Evolutionary conservation across 2,329 filamentous ascomycete genomes (phyloP), one percentile per base, ranked within the genome.

Genomic region (Lachnum nothofagi): DNA sequence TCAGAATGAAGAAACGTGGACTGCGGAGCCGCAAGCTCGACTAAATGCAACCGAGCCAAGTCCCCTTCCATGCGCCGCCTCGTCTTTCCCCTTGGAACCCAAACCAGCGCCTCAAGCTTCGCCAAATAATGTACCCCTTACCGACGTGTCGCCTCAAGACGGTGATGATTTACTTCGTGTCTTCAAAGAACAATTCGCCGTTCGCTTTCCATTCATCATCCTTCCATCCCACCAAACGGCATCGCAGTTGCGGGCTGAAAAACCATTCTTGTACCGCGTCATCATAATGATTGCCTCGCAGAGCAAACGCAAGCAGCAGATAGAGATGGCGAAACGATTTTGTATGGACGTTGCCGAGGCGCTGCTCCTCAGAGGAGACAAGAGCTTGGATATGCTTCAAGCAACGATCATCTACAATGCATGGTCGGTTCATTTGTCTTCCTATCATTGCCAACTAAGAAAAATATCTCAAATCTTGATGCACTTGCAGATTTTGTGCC

Each of bases 311-410:
- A 19, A 4, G 25, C 45, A 38, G 8, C 57, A 60, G 25, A 29
- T 55, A 9, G 48, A 49, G 14, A 50, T 53, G 34, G 48, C 50
- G 8, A 55, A 54, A 29, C 49, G 54, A 12, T 31, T 58, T 16
- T 31, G 51, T 3, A 41, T 50, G n/a, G 54, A 57, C 16, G 40
- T 60, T 14, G 42, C 53, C 16, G 40, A 43, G n/a, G 50, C 54
- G 16, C 48, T 57, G 44, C 35, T 60, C 7, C 5, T 58, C 1
- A 34, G 51, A 17, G 55, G 54, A 7, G 55, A 60, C 19, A 57
- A 45, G 27, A 58, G 50, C 27, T 27, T 62, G 14, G 60, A 62
- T 42, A 57, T 60, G 51, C 50, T 60, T 22, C 55, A 60, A 42
- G 42, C 52, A 17, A 20, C 60, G n/a, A 40, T 60, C 9, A 38